These are phyloP conservation scores for Trichophyton benhamiae DNA, from an alignment of 2,329 filamentous ascomycete species.

Conservation along the genomic window DNA sequence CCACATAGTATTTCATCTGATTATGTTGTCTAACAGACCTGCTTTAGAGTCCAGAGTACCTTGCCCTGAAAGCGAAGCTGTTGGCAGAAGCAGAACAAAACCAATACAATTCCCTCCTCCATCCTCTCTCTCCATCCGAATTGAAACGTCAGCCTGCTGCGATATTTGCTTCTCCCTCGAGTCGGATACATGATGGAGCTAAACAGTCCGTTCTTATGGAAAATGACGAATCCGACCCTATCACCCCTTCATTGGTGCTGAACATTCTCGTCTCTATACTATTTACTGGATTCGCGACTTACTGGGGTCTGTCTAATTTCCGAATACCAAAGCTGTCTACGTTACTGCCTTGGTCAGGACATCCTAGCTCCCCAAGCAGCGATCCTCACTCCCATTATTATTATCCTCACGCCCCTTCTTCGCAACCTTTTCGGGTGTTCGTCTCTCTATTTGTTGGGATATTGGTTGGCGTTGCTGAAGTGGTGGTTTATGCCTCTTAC, in stretches of 20 bases:
- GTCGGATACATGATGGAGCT: constrained; percentile 19
- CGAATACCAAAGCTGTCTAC: constrained; percentile 22
- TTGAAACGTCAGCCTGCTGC: constrained; percentile 23
- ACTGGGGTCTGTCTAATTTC: constrained; percentile 31
- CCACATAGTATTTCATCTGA: not conserved
- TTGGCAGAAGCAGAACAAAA: constrained; percentile 71
- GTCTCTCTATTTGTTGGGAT: constrained; percentile 30
- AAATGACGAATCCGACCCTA: constrained; percentile 33
- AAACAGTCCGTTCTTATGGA: constrained; percentile 24
- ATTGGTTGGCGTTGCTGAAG: constrained; percentile 36
- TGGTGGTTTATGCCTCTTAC: constrained; percentile 36
- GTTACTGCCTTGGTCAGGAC: constrained; percentile 6
- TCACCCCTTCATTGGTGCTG: constrained; percentile 53
- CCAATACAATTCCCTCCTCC: constrained; percentile 69
- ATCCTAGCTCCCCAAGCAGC: constrained; percentile 5
- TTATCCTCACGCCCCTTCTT: constrained; percentile 13
- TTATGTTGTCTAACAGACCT: constrained; percentile 6
- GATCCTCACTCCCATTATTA: constrained; percentile 9
- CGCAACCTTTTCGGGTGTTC: constrained; percentile 29
- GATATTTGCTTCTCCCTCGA: constrained; percentile 43
- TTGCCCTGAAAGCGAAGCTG: constrained; percentile 73
- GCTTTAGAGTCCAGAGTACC: constrained; percentile 67
- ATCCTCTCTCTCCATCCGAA: constrained; percentile 40
- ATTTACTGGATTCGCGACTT: constrained; percentile 44
- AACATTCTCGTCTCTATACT: constrained; percentile 83